Base-by-base conservation (phyloP, 176 grass and related monocot species). In the Alloteropsis semialata region DNA sequence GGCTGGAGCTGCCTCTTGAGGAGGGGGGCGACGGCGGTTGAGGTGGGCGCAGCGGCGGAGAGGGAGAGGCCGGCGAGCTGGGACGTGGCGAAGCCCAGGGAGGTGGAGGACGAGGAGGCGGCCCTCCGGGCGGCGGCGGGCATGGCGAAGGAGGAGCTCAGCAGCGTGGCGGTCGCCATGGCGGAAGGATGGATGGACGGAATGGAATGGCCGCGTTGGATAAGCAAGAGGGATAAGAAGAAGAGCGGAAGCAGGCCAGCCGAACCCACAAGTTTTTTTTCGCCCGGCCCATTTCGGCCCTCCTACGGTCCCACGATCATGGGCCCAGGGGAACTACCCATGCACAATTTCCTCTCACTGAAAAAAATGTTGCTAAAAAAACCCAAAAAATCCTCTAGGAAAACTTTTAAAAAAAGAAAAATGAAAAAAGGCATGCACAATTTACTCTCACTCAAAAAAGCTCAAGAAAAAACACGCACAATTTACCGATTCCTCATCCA, bases 71-170 rank as follows among this genome's bases (percentile, higher is more conserved):
- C 82, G 34, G 77, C 62, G 34, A 89, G 87, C 62, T 81, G 70
- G 25, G 87, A 85, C 2, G 82, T 85, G 87, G 82, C 82, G 44
- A 89, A 81, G 9, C 87, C 82, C 43, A 89, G 78, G 0, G 87
- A 80, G 69, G 81, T 6, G 50, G 81, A 41, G 56, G 43, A 15
- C 16, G 44, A n/a, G n/a, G n/a, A 45, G n/a, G 48, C 1, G 18
- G 68, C 48, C 45, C 77, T 80, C 4, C 82, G 61, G 59, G 76
- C 55, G 68, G 75, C 59, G 60, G 69, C 18, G 87, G 87, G 77
- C 51, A 32, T 53, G 69, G 82, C 65, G 68, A 65, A 75, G 71
- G 44, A 69, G 87, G 87, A 89, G 82, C 60, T 80, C 11, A 89
- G 51, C 68, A 89, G 64, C 33, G 78, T 69, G 64, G 64, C 84